A percentile compares a stretch with the other conserved stretches of the same genome.
phyloP scores from a whole-genome alignment of 306 rosid genomes.

The Castanea sativa region DNA sequence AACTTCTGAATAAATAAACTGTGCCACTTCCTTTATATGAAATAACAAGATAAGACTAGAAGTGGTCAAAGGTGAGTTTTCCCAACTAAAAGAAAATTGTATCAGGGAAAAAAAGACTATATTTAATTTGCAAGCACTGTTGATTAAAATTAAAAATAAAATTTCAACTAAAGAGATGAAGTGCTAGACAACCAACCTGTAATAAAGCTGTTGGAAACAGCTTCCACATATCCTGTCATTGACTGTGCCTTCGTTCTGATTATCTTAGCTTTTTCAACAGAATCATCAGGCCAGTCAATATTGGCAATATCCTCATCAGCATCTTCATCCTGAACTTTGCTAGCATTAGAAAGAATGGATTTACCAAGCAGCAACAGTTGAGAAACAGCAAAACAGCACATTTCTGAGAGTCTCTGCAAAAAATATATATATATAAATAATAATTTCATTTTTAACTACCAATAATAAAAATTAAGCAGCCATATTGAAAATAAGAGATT shows the following conservation, averaged over 20 bases:
- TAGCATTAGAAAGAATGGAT: conserved; percentile 70
- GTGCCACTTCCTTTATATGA: background rate
- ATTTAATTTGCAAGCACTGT: background rate
- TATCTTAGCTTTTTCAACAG: conserved; percentile 77
- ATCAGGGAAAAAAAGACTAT: background rate
- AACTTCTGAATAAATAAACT: background rate
- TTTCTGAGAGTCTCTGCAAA: conserved; percentile 92
- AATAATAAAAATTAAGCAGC: background rate
- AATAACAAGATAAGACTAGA: background rate
- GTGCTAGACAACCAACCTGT: conserved; percentile 54
- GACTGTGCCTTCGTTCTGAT: conserved; percentile 76
- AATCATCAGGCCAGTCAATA: conserved; percentile 91
- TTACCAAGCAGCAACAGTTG: conserved; percentile 76
- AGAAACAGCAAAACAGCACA: conserved; percentile 88
- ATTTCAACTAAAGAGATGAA: background rate
- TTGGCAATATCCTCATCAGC: conserved; percentile 37
- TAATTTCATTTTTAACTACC: conserved; percentile 5
- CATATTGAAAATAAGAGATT: background rate
- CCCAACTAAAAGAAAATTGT: background rate
- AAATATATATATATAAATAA: conserved; percentile 15
- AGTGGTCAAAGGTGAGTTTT: background rate
- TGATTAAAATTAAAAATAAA: background rate
- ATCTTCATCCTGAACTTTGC: conserved; percentile 58
- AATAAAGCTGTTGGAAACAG: conserved; percentile 80
- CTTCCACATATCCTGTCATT: conserved; percentile 76